Percentiles rank a stretch among this genome's conserved stretches.
Conservation (phyloP, 1,284 basidiomycete genomes). For the Puccinia brachypodii region DNA sequence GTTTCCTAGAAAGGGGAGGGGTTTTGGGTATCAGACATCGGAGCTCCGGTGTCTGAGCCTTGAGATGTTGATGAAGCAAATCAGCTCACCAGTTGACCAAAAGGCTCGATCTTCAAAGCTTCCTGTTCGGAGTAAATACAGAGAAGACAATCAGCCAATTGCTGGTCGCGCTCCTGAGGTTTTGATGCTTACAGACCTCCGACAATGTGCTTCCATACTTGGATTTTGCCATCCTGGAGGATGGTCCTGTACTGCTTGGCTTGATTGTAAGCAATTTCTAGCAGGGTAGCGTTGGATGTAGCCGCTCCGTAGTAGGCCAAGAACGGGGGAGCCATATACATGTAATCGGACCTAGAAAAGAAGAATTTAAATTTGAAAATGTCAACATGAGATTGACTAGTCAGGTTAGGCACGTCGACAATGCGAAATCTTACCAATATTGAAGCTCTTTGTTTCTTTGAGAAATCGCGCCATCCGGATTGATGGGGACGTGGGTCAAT, state of each 20-base stretch:
- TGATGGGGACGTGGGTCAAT: slow-evolving; percentile 51
- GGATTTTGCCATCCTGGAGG: slow-evolving; percentile 52
- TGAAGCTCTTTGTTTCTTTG: slow-evolving; percentile 50
- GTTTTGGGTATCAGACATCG: background rate
- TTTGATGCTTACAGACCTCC: slow-evolving; percentile 61
- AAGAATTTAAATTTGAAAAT: no score
- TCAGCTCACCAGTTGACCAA: slow-evolving; percentile 32
- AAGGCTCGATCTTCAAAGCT: slow-evolving; percentile 4
- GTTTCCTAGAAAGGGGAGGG: slow-evolving; percentile 58
- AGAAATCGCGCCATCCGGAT: slow-evolving; percentile 54
- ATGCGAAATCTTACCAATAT: slow-evolving; percentile 51
- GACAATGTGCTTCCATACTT: slow-evolving; percentile 57
- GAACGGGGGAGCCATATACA: slow-evolving; percentile 57
- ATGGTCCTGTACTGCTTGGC: slow-evolving; percentile 71
- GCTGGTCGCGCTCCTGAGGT: no score
- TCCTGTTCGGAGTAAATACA: background rate
- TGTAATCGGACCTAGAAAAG: slow-evolving; percentile 51
- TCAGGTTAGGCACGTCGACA: no score
- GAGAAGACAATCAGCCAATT: background rate
- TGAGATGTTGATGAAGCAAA: no score
- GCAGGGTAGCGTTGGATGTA: slow-evolving; percentile 54
- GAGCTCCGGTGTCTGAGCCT: no score
- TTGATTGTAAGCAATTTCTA: slow-evolving; percentile 74
- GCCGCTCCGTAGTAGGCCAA: slow-evolving; percentile 55
- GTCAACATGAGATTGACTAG: slow-evolving; percentile 60